Evolutionary conservation across 2,329 filamentous ascomycete genomes (phyloP), one percentile per base, ranked within the genome.

Genomic region (Raffaelea deltoideospora): DNA sequence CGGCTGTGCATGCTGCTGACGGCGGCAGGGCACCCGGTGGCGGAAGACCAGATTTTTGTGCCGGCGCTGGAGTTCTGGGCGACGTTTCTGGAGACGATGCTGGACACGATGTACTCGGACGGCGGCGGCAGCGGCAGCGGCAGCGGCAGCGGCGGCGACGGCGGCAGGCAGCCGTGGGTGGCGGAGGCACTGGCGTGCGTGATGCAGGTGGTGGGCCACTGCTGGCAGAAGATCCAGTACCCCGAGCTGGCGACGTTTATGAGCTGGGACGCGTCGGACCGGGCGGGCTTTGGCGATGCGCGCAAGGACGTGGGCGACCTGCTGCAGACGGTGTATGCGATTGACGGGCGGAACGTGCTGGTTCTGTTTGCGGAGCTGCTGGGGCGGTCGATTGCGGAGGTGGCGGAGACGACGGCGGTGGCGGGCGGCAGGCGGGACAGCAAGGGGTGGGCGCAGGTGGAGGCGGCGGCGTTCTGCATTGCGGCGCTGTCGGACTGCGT

Each of bases 51-150:
- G 43, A 72, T 86, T 10, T 86, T 84, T 38, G 70, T 81, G 1
- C 71, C 75, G 2, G 72, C 77, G 1, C 65, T 88, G 13, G 82
- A 90, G 48, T 88, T 90, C 51, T 90, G 84, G 83, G 78, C 72
- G 15, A 76, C 72, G 1, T 85, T 78, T 50, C 72, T 82, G 6
- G 82, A 86, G 54, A 70, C 72, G 11, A 64, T 76, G 61, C 70
- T 65, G 41, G 79, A 75, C 50, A 62, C 57, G 10, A 57, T 69
- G 32, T 71, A 65, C 41, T 65, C 67, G 2, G 62, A 63, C n/a
- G 61, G 26, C 26, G 26, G 8, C 26, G 13, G 8, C 26, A 14
- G 13, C 26, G 26, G 26, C 8, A n/a, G n/a, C n/a, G n/a, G n/a
- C n/a, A n/a, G n/a, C n/a, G n/a, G n/a, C 14, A 15, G 18, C n/a